These are phyloP conservation scores for Penicillium maclennaniae DNA, from an alignment of 495 filamentous ascomycete genomes.

Conservation along the genomic window DNA sequence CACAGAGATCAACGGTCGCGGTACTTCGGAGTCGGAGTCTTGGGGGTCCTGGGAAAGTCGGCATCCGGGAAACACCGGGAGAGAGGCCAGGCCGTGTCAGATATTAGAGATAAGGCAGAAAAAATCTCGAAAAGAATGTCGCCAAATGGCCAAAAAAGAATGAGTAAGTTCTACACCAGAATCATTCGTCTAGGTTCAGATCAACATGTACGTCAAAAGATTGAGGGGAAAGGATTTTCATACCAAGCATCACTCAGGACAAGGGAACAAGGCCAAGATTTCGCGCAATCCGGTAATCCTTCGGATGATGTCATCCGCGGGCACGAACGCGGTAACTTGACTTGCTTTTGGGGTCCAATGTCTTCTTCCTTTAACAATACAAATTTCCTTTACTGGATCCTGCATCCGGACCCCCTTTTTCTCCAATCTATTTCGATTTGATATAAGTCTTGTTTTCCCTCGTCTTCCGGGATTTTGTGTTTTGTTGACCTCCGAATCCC, in stretches of 20 bases:
- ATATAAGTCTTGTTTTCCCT: too few species aligned
- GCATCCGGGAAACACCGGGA: not conserved
- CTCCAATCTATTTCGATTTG: not conserved
- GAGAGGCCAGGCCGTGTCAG: not conserved
- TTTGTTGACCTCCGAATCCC: not conserved
- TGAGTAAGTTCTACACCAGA: not conserved
- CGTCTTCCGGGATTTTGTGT: not conserved
- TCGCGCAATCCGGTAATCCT: constrained; percentile 2
- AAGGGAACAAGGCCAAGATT: not conserved
- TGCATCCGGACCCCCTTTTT: not conserved
- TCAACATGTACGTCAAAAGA: not conserved
- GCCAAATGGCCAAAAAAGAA: not conserved
- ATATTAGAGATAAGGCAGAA: not conserved
- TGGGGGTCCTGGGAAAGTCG: not conserved
- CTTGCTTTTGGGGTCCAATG: not conserved
- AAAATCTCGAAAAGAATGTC: not conserved
- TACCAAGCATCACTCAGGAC: not conserved
- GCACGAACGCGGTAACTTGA: not conserved
- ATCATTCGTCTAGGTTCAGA: not conserved
- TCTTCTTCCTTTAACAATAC: not conserved
- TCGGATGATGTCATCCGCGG: constrained; percentile 10
- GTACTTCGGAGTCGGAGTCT: not conserved
- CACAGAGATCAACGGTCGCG: not conserved
- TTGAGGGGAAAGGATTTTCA: not conserved
- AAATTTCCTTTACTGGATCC: not conserved